A percentile compares a stretch with the other conserved stretches of the same genome.
Evolutionary conservation across 805 yeast species (phyloP).

Genomic region (Candida schatavii): DNA sequence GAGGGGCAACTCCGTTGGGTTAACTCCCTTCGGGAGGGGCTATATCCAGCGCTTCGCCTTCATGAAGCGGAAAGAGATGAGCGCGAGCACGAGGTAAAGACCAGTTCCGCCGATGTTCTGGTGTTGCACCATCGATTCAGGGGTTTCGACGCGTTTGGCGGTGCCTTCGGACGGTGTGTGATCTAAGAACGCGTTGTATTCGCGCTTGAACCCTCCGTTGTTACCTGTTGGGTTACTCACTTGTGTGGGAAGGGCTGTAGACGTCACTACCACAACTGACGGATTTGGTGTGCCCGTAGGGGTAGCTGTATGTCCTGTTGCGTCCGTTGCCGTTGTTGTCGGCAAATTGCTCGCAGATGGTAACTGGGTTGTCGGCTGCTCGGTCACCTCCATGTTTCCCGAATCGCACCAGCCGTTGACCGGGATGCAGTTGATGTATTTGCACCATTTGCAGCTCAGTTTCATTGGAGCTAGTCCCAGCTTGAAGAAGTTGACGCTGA

Average conservation of each 20-base stretch:
- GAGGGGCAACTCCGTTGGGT: no score
- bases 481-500: constrained; percentile 47
- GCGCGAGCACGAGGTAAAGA: constrained; percentile 15
- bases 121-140: constrained; percentile 4
- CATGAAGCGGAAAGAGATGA: constrained; percentile 16
- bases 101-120: constrained; percentile 16
- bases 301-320: constrained; percentile 7
- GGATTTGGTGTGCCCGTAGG: constrained; percentile 1
- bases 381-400: constrained; percentile 35
- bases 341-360: constrained; percentile 12
- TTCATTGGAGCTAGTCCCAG: constrained; percentile 35
- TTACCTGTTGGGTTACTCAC: not conserved
- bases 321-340: constrained; percentile 17
- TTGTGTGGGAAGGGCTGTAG: not conserved
- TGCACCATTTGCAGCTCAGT: constrained; percentile 66
- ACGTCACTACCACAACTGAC: not conserved
- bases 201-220: not conserved
- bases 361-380: constrained; percentile 9
- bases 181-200: not conserved
- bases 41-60: constrained; percentile 9
- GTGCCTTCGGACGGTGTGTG: not conserved
- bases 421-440: constrained; percentile 67
- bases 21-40: no score
- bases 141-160: not conserved
- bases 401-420: constrained; percentile 67